Evolutionary conservation across 164 flowering plant genomes (phyloP).

Genomic region (Echeveria elegans): DNA sequence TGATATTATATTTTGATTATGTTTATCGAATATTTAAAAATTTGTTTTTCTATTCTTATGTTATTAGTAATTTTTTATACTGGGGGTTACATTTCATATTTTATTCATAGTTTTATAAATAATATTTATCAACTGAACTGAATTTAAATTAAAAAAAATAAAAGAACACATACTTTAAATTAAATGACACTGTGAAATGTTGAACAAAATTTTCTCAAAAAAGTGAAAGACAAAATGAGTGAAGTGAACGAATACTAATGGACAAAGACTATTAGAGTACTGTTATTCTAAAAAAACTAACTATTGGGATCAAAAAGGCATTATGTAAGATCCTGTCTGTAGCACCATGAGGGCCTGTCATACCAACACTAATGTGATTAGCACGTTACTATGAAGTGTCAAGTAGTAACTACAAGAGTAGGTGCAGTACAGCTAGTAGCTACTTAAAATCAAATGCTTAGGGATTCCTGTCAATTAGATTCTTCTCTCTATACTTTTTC

Average conservation of each 20-base stretch:
- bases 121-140: too few species aligned
- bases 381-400: background rate
- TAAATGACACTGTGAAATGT: too few species aligned
- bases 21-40: too few species aligned
- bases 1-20: too few species aligned
- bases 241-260: background rate
- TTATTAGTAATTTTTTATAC: too few species aligned
- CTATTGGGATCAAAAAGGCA: background rate
- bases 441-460: background rate
- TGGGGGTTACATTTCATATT: too few species aligned
- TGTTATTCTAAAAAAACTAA: background rate
- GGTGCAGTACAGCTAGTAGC: slow-evolving; percentile 2
- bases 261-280: background rate
- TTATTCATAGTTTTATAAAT: too few species aligned
- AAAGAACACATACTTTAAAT: too few species aligned
- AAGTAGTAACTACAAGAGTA: background rate
- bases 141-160: too few species aligned
- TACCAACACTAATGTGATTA: background rate
- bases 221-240: background rate
- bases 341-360: slow-evolving; percentile 5
- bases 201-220: background rate
- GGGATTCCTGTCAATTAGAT: background rate
- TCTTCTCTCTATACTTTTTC: background rate
- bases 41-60: too few species aligned
- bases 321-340: background rate